Evolutionary conservation across 2,329 filamentous ascomycete species (phyloP), one percentile per base, ranked within the genome.

Genomic region (Alternaria angustiovoidea): DNA sequence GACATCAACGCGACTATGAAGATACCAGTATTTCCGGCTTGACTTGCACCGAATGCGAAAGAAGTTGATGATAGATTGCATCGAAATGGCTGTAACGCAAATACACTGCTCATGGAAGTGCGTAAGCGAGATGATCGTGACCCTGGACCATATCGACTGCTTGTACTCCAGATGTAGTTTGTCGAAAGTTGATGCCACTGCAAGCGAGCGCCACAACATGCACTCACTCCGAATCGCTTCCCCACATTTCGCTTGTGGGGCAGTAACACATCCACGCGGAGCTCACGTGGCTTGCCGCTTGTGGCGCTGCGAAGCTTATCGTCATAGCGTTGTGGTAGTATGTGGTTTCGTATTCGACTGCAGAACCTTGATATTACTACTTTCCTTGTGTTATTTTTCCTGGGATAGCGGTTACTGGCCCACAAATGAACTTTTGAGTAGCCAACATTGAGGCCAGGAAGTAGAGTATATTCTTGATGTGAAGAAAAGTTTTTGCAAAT

Each of bases 211-310:
- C 48, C 20, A 51, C 5, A n/a, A 16, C 1, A 41, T 55, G 26
- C 34, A 38, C 48, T 62, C 46, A 26, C 55, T 62, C 55, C 59
- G 55, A 44, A 62, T 59, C 59, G 34, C 26, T 39, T 53, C 59
- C 47, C 59, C 59, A 59, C 59, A 62, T 59, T 41, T 43, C n/a
- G 20, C 44, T 39, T 57, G 58, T 61, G 59, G 59, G 51, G 51
- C 52, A 34, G 36, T 38, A 41, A 41, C 5, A 51, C 32, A 39
- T 34, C 26, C 48, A 49, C 52, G 59, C 48, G 42, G 7, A 30
- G 16, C n/a, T 53, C 22, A 43, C 48, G 41, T 59, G 51, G 59
- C 51, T 47, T 32, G 22, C n/a, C 48, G 26, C 34, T 39, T 30
- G 24, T 48, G n/a, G 32, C 42, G 38, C 44, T 4, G 20, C 14